Base-by-base conservation (phyloP, 306 rosid species). In the Lupinus albus region DNA sequence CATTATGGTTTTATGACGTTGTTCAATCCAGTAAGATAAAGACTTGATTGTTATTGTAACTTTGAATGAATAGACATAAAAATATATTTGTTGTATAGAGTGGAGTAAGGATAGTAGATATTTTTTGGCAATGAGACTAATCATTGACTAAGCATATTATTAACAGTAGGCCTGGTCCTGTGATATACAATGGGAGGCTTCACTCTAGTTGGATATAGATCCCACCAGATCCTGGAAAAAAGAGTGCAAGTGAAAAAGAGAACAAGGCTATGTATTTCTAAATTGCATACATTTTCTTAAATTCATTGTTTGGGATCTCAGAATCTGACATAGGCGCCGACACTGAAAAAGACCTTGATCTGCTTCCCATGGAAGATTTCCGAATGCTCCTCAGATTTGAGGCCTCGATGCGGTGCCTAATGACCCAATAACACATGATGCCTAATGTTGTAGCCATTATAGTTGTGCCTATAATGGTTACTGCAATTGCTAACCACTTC, bases 391-490 rank as follows among this genome's bases (percentile, higher is more conserved):
- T 83, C 76, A 85, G 9, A 51, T 85, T 91, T 1, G 94, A 87
- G 42, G 86, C 89, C 81, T 87, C 98, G 15, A 92, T 89, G 4
- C 96, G 79, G 73, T 92, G 91, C 75, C 86, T 82, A 41, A 92
- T 80, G 14, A 92, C 91, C 98, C 98, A 92, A 11, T 85, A 92
- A 54, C 83, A 75, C 98, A 92, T 92, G 0, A 85, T 78, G 0
- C 98, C 96, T 73, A 92, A 74, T 0, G 98, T 92, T 0, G 96
- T 68, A 8, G 91, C 92, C 96, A 92, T 92, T 56, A 89, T 92
- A 2, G 84, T 81, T 3, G 98, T 83, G 50, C 98, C 98, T 20
- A 92, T 83, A 6, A 89, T 64, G 0, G 95, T 81, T 2, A 89
- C 98, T 5, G 89, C 95, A 18, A 92, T 77, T 53, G 98, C 98